Base-by-base conservation (phyloP, 345 rosid species). In the Gossypium sturtianum region DNA sequence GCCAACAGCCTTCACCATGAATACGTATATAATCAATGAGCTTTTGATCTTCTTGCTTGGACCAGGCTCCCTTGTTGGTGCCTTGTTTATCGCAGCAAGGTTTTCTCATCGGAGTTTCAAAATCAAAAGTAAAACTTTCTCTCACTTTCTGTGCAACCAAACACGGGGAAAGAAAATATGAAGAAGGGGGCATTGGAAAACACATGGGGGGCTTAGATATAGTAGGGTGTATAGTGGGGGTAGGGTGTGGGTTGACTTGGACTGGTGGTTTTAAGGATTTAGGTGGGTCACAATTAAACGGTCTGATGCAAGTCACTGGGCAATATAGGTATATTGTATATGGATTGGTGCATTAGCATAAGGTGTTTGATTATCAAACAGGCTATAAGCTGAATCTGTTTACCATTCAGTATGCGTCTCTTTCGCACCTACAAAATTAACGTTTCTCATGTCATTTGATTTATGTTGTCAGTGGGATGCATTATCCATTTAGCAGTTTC, bases 51-150 rank as follows among this genome's bases (percentile, higher is more conserved):
- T 88, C 89, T 70, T 86, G 89, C 65, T 83, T 86, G 34, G 89
- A 82, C 91, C 89, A 88, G 0, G 91, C 89, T 22, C 91, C 89
- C 70, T 84, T 88, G 82, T 84, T 84, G 12, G 85, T 88, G 77
- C 84, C 89, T n/a, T 84, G 85, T 74, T 86, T 88, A 74, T 88
- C 91, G 54, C 91, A 88, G 64, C 91, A 86, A 15, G 91, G 91
- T 10, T 59, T 72, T 20, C 75, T 72, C 75, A 72, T 72, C 48
- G 66, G 12, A 51, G 3, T 16, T 51, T 15, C 17, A 4, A 12
- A 48, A 48, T 19, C 20, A 53, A 53, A 53, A 34, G 41, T 34
- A 34, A 34, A 34, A 34, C 1, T 34, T 34, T 34, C 20, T 1
- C 7, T 45, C 27, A 7, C 9, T 49, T 3, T 49, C 60, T 70